Evolutionary conservation across 2,329 filamentous ascomycete genomes (phyloP).

Genomic region (Knoxdaviesia proteae): DNA sequence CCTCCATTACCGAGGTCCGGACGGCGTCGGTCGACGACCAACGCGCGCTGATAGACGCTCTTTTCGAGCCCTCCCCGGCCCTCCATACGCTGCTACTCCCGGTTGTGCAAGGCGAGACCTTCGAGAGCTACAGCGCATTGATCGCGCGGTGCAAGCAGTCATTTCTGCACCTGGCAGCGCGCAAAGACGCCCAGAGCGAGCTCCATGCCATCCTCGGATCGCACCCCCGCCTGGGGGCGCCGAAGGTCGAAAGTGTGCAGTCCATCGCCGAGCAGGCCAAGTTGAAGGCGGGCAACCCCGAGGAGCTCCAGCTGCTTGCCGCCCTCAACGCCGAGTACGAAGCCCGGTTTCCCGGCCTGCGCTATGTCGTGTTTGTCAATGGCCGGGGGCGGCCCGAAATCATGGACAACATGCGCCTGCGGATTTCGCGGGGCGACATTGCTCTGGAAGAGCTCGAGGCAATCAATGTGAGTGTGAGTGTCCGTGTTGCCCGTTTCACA

Average conservation of each 20-base stretch:
- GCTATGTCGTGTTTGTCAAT: slow-evolving; percentile 87
- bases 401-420: slow-evolving; percentile 59
- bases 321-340: slow-evolving; percentile 63
- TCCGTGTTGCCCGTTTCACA: not conserved
- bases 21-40: slow-evolving; percentile 33
- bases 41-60: slow-evolving; percentile 43
- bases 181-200: slow-evolving; percentile 17
- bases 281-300: slow-evolving; percentile 35
- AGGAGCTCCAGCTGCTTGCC: slow-evolving; percentile 35
- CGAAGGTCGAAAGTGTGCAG: slow-evolving; percentile 62
- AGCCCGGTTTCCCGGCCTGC: slow-evolving; percentile 54
- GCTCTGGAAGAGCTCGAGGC: slow-evolving; percentile 48
- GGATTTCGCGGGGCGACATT: slow-evolving; percentile 50
- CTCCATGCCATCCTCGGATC: slow-evolving; percentile 57
- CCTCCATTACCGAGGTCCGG: slow-evolving; percentile 33
- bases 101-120: slow-evolving; percentile 32
- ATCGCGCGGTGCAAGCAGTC: slow-evolving; percentile 44
- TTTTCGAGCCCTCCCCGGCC: slow-evolving; percentile 65
- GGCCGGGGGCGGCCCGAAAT: slow-evolving; percentile 52
- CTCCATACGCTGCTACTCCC: slow-evolving; percentile 55
- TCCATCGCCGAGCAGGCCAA: slow-evolving; percentile 68
- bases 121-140: slow-evolving; percentile 46
- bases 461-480: slow-evolving; percentile 38
- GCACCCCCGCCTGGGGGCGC: slow-evolving; percentile 67
- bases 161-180: slow-evolving; percentile 36